A percentile compares a stretch with the other conserved stretches of the same genome.
Conservation (phyloP, 139 green algal genomes). For the Haematococcus lacustris region DNA sequence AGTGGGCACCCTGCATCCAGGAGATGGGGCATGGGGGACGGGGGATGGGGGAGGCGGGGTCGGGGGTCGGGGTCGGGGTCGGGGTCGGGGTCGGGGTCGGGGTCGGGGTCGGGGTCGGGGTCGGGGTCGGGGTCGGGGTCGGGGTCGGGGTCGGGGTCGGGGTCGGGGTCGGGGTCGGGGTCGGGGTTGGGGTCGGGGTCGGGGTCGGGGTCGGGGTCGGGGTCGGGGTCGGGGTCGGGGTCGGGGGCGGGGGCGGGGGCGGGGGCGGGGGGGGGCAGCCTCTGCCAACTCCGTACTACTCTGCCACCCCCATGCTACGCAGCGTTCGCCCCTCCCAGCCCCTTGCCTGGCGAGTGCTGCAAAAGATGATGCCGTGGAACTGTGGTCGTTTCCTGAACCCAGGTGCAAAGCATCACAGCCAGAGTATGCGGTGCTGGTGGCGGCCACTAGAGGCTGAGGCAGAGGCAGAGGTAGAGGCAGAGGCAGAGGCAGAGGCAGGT, state of each 20-base stretch:
- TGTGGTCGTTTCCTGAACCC: background rate
- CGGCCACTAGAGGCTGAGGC: too few species aligned
- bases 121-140: too few species aligned
- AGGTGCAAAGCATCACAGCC: too few species aligned
- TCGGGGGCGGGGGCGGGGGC: background rate
- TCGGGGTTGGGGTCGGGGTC: too few species aligned
- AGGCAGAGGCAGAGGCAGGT: too few species aligned
- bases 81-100: too few species aligned
- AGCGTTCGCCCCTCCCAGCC: background rate
- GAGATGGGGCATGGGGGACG: background rate
- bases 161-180: background rate
- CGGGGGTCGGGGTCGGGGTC: background rate
- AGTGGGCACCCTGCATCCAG: slow-evolving; percentile 8
- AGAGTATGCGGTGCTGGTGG: too few species aligned
- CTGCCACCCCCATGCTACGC: background rate
- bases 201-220: too few species aligned
- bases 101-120: too few species aligned
- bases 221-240: too few species aligned
- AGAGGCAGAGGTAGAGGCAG: too few species aligned
- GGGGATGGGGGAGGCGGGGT: background rate
- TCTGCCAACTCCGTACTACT: background rate
- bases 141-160: background rate
- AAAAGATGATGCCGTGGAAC: slow-evolving; percentile 32
- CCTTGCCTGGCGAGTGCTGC: slow-evolving; percentile 11
- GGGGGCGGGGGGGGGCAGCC: background rate